These are phyloP conservation scores for Pascua sp. DNA, from an alignment of 1,284 basidiomycete species.

Conservation along the genomic window DNA sequence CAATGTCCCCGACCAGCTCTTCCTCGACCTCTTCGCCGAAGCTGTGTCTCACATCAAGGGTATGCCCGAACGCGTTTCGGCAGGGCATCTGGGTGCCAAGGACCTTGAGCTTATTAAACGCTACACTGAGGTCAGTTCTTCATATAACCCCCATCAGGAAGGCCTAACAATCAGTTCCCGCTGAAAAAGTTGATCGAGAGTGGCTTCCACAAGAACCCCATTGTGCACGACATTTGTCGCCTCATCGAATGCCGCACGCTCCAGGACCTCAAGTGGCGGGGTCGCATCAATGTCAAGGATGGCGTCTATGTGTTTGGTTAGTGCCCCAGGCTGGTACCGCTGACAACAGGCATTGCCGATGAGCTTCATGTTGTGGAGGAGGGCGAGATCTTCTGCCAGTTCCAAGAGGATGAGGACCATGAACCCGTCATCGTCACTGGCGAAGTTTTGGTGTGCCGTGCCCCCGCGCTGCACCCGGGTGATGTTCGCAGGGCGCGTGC, in stretches of 20 bases:
- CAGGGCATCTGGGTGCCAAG: slow-evolving; percentile 16
- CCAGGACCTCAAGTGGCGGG: slow-evolving; percentile 49
- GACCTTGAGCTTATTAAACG: slow-evolving; percentile 24
- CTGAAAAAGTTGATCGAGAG: slow-evolving; percentile 33
- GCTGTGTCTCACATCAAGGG: slow-evolving; percentile 36
- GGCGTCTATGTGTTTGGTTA: slow-evolving; percentile 46
- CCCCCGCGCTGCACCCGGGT: slow-evolving; percentile 45
- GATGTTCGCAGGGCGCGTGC: slow-evolving; percentile 43
- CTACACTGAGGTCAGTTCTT: slow-evolving; percentile 17
- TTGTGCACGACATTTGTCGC: slow-evolving; percentile 39
- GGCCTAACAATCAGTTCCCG: slow-evolving; percentile 33
- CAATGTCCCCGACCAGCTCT: slow-evolving; percentile 37
- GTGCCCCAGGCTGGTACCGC: neutral
- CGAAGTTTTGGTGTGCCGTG: slow-evolving; percentile 43
- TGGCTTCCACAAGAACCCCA: slow-evolving; percentile 41
- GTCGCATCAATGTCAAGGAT: slow-evolving; percentile 34
- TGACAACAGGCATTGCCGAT: slow-evolving; percentile 40
- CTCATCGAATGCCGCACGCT: slow-evolving; percentile 43
- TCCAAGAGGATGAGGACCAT: slow-evolving; percentile 31
- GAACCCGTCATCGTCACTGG: slow-evolving; percentile 30
- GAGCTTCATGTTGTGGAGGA: slow-evolving; percentile 40
- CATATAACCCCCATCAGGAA: neutral
- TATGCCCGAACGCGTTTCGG: slow-evolving; percentile 26
- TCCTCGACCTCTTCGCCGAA: slow-evolving; percentile 38
- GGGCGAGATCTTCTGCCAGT: slow-evolving; percentile 49